Conservation (phyloP, 106 monocot genomes). For the Iris macrosiphon region DNA sequence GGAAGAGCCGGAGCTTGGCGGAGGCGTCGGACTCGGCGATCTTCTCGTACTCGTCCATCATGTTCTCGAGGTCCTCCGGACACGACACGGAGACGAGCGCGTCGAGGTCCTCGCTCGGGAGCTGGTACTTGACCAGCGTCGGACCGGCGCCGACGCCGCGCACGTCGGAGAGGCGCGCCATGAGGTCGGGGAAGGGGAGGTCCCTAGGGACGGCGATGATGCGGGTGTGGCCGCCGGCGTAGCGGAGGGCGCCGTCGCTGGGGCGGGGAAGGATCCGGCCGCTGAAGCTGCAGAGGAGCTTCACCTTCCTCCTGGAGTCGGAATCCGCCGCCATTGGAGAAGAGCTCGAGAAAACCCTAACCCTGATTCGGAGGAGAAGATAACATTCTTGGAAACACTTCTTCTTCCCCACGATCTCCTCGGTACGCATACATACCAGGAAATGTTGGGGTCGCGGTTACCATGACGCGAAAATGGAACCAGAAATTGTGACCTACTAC, state of each 20-base stretch:
- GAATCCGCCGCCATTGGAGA: constrained; percentile 1
- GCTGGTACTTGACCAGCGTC: constrained; percentile 64
- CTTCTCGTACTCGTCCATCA: constrained; percentile 97
- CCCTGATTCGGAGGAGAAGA: too few species aligned
- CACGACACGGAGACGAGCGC: constrained; percentile 76
- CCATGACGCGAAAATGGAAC: too few species aligned
- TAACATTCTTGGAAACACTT: too few species aligned
- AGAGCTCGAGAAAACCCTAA: too few species aligned
- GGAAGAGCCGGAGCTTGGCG: constrained; percentile 65
- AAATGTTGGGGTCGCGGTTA: too few species aligned
- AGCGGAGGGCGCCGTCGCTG: constrained; percentile 70
- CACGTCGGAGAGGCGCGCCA: constrained; percentile 48
- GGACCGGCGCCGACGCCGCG: constrained; percentile 27
- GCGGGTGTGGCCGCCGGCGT: constrained; percentile 81
- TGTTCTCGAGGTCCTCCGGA: constrained; percentile 85
- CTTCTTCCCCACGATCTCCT: too few species aligned
- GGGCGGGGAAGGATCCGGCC: constrained; percentile 78
- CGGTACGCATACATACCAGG: too few species aligned
- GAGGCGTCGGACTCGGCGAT: constrained; percentile 23
- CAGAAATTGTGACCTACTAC: too few species aligned
- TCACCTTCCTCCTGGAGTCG: constrained; percentile 21
- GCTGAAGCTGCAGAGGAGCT: constrained; percentile 78
- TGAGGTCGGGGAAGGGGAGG: constrained; percentile 32
- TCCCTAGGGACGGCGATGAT: constrained; percentile 54
- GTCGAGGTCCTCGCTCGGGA: constrained; percentile 85